phyloP scores from a whole-genome alignment of 805 yeast genomes.

The Lachancea thermotolerans region DNA sequence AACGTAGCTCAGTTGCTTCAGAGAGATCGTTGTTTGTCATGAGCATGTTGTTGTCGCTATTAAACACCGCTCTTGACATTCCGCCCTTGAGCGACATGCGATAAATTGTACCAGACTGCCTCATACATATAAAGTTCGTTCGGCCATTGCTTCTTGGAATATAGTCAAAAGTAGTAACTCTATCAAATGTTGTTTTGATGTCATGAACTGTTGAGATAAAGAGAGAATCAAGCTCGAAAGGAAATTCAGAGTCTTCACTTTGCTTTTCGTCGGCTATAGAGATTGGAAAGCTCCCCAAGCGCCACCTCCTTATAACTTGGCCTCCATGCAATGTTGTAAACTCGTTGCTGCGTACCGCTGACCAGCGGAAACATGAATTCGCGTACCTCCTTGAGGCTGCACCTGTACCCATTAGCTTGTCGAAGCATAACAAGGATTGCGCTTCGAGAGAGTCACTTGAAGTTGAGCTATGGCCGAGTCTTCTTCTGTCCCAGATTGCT shows the following conservation, averaged over 20 bases:
- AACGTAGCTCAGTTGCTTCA: constrained; percentile 23
- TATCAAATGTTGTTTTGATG: constrained; percentile 65
- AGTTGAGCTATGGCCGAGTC: constrained; percentile 33
- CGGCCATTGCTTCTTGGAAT: constrained; percentile 51
- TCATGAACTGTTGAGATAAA: constrained; percentile 76
- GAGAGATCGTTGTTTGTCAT: constrained; percentile 39
- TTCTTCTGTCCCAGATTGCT: constrained; percentile 76
- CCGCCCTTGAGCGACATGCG: constrained; percentile 69
- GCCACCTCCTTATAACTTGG: constrained; percentile 73
- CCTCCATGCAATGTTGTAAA: constrained; percentile 77
- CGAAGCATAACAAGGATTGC: constrained; percentile 53
- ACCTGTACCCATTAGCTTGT: constrained; percentile 47
- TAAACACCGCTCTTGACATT: constrained; percentile 55
- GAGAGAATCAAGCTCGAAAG: constrained; percentile 42
- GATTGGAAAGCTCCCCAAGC: constrained; percentile 51
- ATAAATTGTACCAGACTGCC: constrained; percentile 85
- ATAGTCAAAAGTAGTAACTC: constrained; percentile 82
- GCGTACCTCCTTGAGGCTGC: constrained; percentile 55
- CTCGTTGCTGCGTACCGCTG: constrained; percentile 60
- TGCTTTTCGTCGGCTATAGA: constrained; percentile 13
- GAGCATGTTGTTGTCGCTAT: constrained; percentile 59
- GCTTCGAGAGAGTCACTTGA: constrained; percentile 34
- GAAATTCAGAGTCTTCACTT: background rate
- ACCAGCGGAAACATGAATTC: constrained; percentile 62
- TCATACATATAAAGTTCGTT: constrained; percentile 72